Conservation (phyloP, 208 protist genomes). For the Crithidia expoeki region DNA sequence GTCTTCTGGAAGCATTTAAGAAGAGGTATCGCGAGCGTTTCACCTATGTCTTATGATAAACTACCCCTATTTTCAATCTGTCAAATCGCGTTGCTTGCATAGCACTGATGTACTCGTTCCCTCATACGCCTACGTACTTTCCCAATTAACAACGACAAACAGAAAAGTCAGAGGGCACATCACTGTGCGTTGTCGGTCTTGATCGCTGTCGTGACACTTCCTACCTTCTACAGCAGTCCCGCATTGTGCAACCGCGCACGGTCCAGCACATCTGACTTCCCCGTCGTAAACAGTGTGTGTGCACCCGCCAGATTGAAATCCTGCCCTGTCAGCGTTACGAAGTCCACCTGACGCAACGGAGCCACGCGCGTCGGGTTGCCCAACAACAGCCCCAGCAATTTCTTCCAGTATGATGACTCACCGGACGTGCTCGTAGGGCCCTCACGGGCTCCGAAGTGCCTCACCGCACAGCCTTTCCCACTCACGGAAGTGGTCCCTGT, state of each 20-base stretch:
- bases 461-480: not conserved
- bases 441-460: not conserved
- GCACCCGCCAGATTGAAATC: slow-evolving; percentile 76
- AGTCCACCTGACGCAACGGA: slow-evolving; percentile 72
- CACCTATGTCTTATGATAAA: too few relatives aligned
- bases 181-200: not conserved
- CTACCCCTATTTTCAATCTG: not conserved
- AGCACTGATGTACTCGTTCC: too few relatives aligned
- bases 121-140: too few relatives aligned
- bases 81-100: not conserved
- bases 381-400: slow-evolving; percentile 56
- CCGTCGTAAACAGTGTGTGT: slow-evolving; percentile 68
- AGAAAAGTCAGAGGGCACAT: not conserved
- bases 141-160: not conserved
- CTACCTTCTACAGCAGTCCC: not conserved
- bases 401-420: slow-evolving; percentile 66
- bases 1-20: too few relatives aligned
- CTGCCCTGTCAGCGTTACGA: slow-evolving; percentile 78
- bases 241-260: slow-evolving; percentile 37
- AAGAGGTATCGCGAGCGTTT: too few relatives aligned
- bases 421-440: not conserved
- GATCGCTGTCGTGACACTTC: not conserved
- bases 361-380: slow-evolving; percentile 51
- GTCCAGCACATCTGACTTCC: slow-evolving; percentile 48
- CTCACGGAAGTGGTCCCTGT: not conserved